A percentile compares a stretch with the other conserved stretches of the same genome.
phyloP scores from a whole-genome alignment of 2,329 filamentous ascomycete genomes.

The Aspergillus pseudonomiae region DNA sequence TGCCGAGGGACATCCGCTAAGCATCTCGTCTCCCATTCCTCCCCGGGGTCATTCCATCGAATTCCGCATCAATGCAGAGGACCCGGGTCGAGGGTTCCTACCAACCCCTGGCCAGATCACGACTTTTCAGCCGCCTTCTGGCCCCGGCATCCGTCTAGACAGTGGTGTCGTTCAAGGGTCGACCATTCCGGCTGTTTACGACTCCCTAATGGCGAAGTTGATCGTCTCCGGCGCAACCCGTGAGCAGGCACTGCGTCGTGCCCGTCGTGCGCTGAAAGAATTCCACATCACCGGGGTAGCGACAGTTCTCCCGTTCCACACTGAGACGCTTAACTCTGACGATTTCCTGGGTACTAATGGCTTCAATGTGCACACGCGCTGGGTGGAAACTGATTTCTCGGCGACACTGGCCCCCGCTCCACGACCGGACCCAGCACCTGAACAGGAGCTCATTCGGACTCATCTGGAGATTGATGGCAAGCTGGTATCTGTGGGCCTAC shows the following conservation, averaged over 20 bases:
- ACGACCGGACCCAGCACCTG: neutral
- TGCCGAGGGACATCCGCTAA: neutral
- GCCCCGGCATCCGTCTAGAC: neutral
- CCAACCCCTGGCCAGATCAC: neutral
- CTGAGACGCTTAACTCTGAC: neutral
- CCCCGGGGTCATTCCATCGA: neutral
- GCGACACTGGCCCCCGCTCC: neutral
- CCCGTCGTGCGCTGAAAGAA: neutral
- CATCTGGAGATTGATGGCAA: neutral
- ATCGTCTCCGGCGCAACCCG: neutral
- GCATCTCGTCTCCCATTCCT: neutral
- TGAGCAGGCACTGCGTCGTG: neutral
- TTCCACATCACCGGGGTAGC: neutral
- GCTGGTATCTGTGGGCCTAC: neutral
- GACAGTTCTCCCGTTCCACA: neutral
- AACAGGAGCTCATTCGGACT: neutral
- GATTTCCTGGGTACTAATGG: neutral
- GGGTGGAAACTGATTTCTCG: neutral
- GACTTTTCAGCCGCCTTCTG: neutral
- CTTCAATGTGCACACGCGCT: neutral
- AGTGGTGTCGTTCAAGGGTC: neutral
- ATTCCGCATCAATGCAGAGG: neutral
- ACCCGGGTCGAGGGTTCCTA: neutral
- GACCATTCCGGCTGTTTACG: neutral
- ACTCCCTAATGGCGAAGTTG: neutral